phyloP scores from a whole-genome alignment of 106 monocot genomes.

The Dactylorhiza incarnata region DNA sequence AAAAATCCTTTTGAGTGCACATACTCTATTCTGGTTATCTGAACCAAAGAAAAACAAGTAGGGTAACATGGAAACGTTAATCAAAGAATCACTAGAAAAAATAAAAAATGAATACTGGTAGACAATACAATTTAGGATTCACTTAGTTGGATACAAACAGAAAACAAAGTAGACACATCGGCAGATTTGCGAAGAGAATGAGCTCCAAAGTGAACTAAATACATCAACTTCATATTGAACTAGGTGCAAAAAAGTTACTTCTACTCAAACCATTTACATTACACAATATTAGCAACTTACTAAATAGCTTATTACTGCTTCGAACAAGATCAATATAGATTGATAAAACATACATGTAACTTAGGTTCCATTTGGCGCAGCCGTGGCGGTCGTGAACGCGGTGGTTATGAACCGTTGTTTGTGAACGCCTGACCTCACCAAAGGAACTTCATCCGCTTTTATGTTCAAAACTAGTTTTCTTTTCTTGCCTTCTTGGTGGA shows the following conservation, averaged over 20 bases:
- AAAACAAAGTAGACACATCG: background rate
- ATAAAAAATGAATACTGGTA: background rate
- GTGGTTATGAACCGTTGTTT: too few species aligned
- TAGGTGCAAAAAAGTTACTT: too few species aligned
- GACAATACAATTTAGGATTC: background rate
- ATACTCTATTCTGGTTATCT: constrained; percentile 97
- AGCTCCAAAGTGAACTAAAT: background rate
- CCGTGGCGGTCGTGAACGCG: too few species aligned
- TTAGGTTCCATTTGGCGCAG: background rate
- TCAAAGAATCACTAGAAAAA: constrained; percentile 2
- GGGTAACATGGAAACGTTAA: background rate
- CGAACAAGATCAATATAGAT: background rate
- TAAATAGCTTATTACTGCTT: background rate
- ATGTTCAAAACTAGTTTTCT: too few species aligned
- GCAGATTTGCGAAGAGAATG: background rate
- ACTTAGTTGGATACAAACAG: background rate
- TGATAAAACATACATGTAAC: background rate
- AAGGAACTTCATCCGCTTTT: too few species aligned
- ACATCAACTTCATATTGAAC: too few species aligned
- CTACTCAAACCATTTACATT: too few species aligned
- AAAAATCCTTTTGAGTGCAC: constrained; percentile 86
- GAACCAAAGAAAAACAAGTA: constrained; percentile 8
- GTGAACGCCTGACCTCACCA: too few species aligned
- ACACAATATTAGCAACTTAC: background rate
- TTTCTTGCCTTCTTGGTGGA: too few species aligned